Percentiles rank a stretch among this genome's conserved stretches.
These are phyloP conservation scores for Pseudocercospora eumusae DNA, from an alignment of 2,329 filamentous ascomycete species.

Conservation along the genomic window DNA sequence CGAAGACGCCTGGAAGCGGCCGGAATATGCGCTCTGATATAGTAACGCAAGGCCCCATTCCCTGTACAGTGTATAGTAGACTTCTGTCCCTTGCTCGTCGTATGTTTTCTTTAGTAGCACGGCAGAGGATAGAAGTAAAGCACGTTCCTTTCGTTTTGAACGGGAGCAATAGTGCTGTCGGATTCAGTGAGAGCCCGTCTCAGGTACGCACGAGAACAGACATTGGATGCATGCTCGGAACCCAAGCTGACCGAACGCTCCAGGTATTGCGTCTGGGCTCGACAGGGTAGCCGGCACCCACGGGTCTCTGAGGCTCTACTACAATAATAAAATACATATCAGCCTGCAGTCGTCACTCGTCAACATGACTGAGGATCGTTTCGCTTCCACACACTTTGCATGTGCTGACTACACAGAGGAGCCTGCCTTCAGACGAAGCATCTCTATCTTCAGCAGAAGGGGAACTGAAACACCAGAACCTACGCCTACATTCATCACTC, in stretches of 20 bases:
- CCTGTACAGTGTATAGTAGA: constrained; percentile 3
- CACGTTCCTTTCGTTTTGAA: background rate
- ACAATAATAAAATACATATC: background rate
- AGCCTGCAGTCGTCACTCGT: background rate
- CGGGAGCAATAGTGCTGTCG: background rate
- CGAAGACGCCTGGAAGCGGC: background rate
- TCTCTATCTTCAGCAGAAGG: constrained; percentile 43
- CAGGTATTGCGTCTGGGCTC: constrained; percentile 3
- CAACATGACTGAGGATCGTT: background rate
- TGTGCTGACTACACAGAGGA: constrained; percentile 1
- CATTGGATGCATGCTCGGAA: constrained; percentile 8
- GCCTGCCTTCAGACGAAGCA: constrained; percentile 32
- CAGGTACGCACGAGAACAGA: constrained; percentile 1
- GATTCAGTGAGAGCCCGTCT: background rate
- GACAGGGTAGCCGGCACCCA: constrained; percentile 6
- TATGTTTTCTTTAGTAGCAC: constrained; percentile 2
- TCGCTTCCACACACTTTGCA: background rate
- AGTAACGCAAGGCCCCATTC: constrained; percentile 6
- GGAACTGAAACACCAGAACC: constrained; percentile 35
- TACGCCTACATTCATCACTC: constrained; percentile 26
- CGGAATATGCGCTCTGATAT: constrained; percentile 10
- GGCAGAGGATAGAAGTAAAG: background rate
- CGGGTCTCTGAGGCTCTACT: background rate
- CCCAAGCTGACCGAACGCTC: background rate
- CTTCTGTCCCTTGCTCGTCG: background rate